Evolutionary conservation across 306 rosid genomes (phyloP), one percentile per base, ranked within the genome.

Genomic region (Castanea mollissima): DNA sequence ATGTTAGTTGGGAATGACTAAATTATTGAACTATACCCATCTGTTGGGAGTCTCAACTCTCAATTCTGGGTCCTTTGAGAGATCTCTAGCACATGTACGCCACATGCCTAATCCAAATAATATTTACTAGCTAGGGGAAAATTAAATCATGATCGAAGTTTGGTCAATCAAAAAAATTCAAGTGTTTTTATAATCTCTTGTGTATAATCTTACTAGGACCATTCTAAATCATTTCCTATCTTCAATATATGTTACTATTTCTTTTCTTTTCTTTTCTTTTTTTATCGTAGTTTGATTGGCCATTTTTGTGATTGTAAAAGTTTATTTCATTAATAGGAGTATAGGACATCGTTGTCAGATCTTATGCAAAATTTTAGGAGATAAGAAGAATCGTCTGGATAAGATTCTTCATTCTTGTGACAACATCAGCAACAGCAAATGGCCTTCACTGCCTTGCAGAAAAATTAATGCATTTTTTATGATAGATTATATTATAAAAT

Each of bases 31-130:
- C n/a, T 32, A 16, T 19, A 49, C 16, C 41, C 5, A 49, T 51
- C 65, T 79, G 1, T 15, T 18, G 54, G 31, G 62, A 19, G 41
- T 14, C 54, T 56, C 52, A 7, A 38, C 11, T 2, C 46, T 38
- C 11, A 8, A 38, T 38, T 38, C 46, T 49, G 16, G 54, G 54
- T 49, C 54, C 54, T 49, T 0, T 49, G 54, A 0, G 54, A 76
- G 85, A 87, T 70, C 78, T 35, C 9, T 49, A 14, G 83, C 91
- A 91, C 93, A 91, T 91, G 96, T 38, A 32, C 59, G 8, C 84
- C 92, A 86, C 96, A 78, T 89, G 84, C 67, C 12, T 38, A 16
- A 63, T 55, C 29, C 35, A 71, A 67, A 81, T 80, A 65, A 84
- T 59, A 69, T 76, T 38, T 38, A 41, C 46, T 41, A 41, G 46